A percentile compares a stretch with the other conserved stretches of the same genome.
These are phyloP conservation scores for Starmerella floricola DNA, from an alignment of 805 yeast species.

Conservation along the genomic window DNA sequence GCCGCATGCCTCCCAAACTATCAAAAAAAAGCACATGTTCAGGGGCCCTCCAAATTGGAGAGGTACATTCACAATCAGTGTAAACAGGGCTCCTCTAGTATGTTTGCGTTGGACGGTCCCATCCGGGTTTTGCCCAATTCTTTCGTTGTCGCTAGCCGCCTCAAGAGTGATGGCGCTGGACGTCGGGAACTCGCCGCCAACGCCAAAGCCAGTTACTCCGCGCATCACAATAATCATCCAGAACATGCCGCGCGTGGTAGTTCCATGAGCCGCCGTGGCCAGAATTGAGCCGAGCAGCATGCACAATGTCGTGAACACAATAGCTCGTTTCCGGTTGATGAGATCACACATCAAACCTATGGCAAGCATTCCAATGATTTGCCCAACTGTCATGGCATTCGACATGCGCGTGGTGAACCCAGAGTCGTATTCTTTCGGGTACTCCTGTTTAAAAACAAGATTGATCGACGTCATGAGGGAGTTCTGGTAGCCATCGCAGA, in stretches of 20 bases:
- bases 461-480: slow-evolving; percentile 61
- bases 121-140: background rate
- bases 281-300: slow-evolving; percentile 51
- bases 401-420: slow-evolving; percentile 51
- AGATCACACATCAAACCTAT: slow-evolving; percentile 55
- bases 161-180: slow-evolving; percentile 58
- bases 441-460: slow-evolving; percentile 40
- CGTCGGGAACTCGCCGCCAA: slow-evolving; percentile 68
- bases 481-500: slow-evolving; percentile 69
- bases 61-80: slow-evolving; percentile 60
- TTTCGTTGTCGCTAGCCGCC: slow-evolving; percentile 41
- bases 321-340: slow-evolving; percentile 52
- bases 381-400: slow-evolving; percentile 56
- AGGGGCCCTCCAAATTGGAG: slow-evolving; percentile 70
- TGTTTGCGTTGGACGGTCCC: slow-evolving; percentile 21
- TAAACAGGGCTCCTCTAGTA: slow-evolving; percentile 49
- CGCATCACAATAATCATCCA: slow-evolving; percentile 67
- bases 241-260: slow-evolving; percentile 47
- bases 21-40: slow-evolving; percentile 52
- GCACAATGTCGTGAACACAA: slow-evolving; percentile 47
- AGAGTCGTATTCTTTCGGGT: slow-evolving; percentile 35
- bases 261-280: slow-evolving; percentile 62
- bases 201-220: slow-evolving; percentile 68
- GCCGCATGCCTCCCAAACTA: slow-evolving; percentile 50
- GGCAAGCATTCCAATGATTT: slow-evolving; percentile 53